Conservation (phyloP, 78 protist genomes). For the Corallochytrium limacisporum region DNA sequence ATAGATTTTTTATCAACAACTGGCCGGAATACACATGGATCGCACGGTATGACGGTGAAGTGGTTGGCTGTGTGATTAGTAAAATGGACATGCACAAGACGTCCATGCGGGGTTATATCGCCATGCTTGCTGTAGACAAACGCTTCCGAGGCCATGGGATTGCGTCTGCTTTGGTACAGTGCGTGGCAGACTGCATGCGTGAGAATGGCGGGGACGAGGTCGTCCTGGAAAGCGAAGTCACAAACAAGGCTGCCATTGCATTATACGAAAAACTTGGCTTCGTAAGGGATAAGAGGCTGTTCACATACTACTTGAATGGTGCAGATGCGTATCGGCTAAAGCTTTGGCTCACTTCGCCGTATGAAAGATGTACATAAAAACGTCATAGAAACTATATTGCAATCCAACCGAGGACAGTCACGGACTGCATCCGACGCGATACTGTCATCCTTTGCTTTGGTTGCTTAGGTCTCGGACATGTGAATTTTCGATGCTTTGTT, state of each 20-base stretch:
- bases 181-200: not conserved
- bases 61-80: slow-evolving; percentile 19
- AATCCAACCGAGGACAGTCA: no score
- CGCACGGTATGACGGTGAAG: not conserved
- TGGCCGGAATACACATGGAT: slow-evolving; percentile 52
- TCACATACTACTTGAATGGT: slow-evolving; percentile 48
- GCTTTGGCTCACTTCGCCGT: slow-evolving; percentile 37
- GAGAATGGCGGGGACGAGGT: slow-evolving; percentile 6
- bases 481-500: no score
- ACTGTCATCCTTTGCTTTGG: no score
- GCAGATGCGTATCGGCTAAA: slow-evolving; percentile 39
- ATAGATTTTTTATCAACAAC: slow-evolving; percentile 68
- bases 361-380: no score
- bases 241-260: slow-evolving; percentile 56
- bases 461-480: no score
- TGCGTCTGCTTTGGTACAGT: slow-evolving; percentile 14
- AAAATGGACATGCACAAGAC: slow-evolving; percentile 4
- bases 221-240: slow-evolving; percentile 63
- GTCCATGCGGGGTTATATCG: slow-evolving; percentile 61
- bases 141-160: slow-evolving; percentile 37
- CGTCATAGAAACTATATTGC: no score
- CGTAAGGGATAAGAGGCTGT: slow-evolving; percentile 55
- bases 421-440: no score
- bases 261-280: slow-evolving; percentile 73
- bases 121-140: slow-evolving; percentile 68